Percentiles rank a stretch among this genome's conserved stretches.
Evolutionary conservation across 257 asterid genomes (phyloP).

Genomic region (Hygrophila difformis): DNA sequence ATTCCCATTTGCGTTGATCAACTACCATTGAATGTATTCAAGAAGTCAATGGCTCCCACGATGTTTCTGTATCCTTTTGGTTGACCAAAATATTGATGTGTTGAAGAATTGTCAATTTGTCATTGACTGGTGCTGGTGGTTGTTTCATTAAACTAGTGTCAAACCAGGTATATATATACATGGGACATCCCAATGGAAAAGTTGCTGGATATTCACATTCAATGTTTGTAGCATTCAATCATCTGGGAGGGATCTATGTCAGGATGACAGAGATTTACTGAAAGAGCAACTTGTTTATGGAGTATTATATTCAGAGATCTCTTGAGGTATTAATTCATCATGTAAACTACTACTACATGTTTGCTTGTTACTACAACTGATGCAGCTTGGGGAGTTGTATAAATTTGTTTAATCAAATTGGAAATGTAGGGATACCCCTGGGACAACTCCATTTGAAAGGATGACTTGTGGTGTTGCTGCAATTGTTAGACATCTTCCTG

Average conservation of each 20-base stretch:
- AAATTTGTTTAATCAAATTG: conserved; percentile 16
- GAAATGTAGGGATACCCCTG: conserved; percentile 67
- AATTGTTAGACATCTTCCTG: conserved; percentile 79
- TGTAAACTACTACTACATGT: conserved; percentile 1
- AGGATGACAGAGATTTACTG: conserved; percentile 54
- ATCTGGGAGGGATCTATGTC: conserved; percentile 57
- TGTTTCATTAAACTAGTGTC: conserved; percentile 27
- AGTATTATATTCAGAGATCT: conserved; percentile 73
- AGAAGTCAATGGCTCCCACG: conserved; percentile 68
- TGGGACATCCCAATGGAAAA: conserved; percentile 87
- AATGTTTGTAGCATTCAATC: conserved; percentile 69
- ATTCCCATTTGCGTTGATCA: conserved; percentile 70
- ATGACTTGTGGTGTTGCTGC: conserved; percentile 93
- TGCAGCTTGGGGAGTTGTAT: conserved; percentile 1
- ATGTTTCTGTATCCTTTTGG: conserved; percentile 81
- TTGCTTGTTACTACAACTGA: conserved; percentile 12
- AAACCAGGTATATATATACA: conserved; percentile 64
- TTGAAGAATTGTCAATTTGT: neutral
- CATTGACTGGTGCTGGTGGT: conserved; percentile 11
- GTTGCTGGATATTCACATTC: conserved; percentile 85
- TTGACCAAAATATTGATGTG: conserved; percentile 11
- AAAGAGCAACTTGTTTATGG: conserved; percentile 91
- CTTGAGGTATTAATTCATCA: conserved; percentile 62
- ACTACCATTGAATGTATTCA: conserved; percentile 51
- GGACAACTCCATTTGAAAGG: conserved; percentile 77